Evolutionary conservation across 495 filamentous ascomycete species (phyloP), one percentile per base, ranked within the genome.

Genomic region (Penicillium coffeae): DNA sequence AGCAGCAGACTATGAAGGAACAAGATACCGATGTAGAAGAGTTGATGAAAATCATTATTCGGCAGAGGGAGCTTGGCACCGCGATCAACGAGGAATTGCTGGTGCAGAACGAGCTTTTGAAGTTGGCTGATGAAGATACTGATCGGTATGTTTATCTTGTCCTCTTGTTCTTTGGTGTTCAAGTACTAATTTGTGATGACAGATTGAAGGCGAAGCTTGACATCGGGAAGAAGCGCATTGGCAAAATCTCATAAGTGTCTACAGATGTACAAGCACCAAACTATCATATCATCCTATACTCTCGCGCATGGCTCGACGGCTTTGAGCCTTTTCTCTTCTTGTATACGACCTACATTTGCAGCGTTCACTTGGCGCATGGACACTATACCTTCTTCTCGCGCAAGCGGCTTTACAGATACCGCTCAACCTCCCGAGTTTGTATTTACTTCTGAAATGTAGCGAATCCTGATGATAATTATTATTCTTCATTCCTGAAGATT

Each of bases 31-130:
- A 85, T 52, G 83, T 97, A 25, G 79, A 86, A 50, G 79, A 84
- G 55, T 65, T 98, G 62, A 76, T 80, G 21, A 85, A 82, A 69
- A 84, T 90, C 53, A 85, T 97, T 40, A 63, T 80, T 48, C 67
- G 86, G 56, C 89, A 96, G 77, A 85, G 79, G 68, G 88, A 95
- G 74, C 82, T 97, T 72, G 93, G 90, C 0, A 68, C 87, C 39
- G 79, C 81, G 37, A 96, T 97, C 51, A 79, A 91, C 58, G 80
- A 87, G 50, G 94, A 98, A 71, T 69, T 97, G 60, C 82, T 84
- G 58, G 63, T 85, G 45, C 93, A 98, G 74, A 91, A 85, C 61
- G 81, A 85, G 56, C 78, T 95, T 81, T 69, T 98, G 54, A 78
- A 77, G 20, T 54, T 86, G 65, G 59, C 92, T 30, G 86, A 91